These are phyloP conservation scores for Calonectria hongkongensis DNA, from an alignment of 2,329 filamentous ascomycete genomes.

Conservation along the genomic window DNA sequence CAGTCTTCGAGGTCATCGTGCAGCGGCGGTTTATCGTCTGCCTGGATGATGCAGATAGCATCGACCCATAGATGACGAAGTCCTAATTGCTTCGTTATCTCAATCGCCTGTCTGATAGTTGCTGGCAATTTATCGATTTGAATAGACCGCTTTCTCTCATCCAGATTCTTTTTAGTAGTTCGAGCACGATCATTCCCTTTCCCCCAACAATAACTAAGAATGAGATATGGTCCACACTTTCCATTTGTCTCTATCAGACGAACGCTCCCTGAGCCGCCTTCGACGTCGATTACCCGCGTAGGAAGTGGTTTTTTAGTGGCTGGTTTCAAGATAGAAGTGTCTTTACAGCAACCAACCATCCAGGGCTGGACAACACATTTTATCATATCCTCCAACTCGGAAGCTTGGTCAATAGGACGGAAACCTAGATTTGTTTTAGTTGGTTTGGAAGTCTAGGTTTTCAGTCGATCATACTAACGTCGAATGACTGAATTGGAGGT, in stretches of 20 bases:
- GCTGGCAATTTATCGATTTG: background rate
- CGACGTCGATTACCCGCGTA: background rate
- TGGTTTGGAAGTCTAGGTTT: background rate
- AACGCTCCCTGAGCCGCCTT: background rate
- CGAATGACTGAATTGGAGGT: background rate
- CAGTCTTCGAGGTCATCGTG: background rate
- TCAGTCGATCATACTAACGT: background rate
- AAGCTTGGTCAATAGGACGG: background rate
- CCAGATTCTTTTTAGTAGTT: background rate
- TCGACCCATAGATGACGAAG: background rate
- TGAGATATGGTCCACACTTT: background rate
- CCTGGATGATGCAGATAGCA: background rate
- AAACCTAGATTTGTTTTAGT: background rate
- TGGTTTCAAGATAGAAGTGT: background rate
- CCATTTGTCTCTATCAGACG: conserved; percentile 1
- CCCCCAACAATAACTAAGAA: conserved; percentile 9
- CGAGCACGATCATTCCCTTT: background rate
- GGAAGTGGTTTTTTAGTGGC: background rate
- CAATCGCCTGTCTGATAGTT: background rate
- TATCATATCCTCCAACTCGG: background rate
- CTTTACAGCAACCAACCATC: background rate
- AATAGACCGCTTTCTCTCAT: background rate
- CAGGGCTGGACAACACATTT: background rate
- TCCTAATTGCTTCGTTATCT: background rate
- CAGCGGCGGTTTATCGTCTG: background rate